phyloP scores from a whole-genome alignment of 2,329 filamentous ascomycete species.

The Gaeumannomyces tritici region DNA sequence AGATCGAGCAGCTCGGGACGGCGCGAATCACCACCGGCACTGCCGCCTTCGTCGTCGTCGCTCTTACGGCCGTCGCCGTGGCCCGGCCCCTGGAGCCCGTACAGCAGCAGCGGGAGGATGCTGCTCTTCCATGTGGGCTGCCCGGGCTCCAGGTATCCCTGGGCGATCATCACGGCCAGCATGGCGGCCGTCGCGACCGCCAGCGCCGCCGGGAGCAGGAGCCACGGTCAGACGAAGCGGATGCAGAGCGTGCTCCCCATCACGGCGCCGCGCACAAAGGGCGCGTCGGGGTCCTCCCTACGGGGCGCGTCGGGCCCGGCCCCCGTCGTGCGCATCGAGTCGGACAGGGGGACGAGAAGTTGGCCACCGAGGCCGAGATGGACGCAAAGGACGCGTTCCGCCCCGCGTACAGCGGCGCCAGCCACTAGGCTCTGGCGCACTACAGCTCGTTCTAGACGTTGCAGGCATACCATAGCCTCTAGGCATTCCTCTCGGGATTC shows the following conservation, averaged over 20 bases:
- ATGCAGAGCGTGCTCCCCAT: neutral
- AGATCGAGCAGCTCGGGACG: neutral
- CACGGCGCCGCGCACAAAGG: neutral
- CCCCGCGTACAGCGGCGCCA: neutral
- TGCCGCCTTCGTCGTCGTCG: neutral
- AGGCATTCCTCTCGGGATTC: too few species aligned
- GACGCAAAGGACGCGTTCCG: neutral
- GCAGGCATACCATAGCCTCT: too few species aligned
- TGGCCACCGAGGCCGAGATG: neutral
- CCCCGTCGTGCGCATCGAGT: neutral
- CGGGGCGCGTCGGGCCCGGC: neutral
- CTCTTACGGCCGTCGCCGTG: neutral
- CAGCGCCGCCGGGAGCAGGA: neutral
- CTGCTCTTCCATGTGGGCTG: slow-evolving; percentile 1
- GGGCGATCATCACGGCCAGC: neutral
- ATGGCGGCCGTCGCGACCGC: neutral
- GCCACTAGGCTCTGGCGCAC: neutral
- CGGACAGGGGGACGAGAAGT: neutral
- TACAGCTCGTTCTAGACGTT: neutral
- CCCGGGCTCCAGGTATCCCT: neutral
- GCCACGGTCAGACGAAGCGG: neutral
- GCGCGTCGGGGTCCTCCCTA: neutral
- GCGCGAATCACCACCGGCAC: neutral
- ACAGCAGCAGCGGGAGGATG: neutral
- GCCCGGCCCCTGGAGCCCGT: neutral